Percentiles rank a stretch among this genome's conserved stretches.
phyloP scores from a whole-genome alignment of 108 stramenopile genomes.

The Discostella stelligeroides region DNA sequence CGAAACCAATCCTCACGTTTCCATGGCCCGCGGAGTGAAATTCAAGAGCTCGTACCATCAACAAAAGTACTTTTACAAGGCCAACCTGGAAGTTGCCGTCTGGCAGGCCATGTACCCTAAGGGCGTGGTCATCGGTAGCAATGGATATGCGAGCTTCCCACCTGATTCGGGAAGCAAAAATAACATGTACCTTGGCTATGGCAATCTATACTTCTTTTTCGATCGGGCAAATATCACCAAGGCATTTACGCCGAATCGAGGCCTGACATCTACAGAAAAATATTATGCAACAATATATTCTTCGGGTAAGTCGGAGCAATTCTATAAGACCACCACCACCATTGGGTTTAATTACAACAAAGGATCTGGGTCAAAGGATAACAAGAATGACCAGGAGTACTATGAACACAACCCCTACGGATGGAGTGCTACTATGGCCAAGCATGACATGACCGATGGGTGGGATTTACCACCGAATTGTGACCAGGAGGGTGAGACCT shows the following conservation, averaged over 20 bases:
- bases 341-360: constrained; percentile 69
- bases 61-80: constrained; percentile 68
- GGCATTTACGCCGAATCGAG: constrained; percentile 73
- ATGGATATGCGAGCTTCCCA: constrained; percentile 84
- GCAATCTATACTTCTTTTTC: constrained; percentile 92
- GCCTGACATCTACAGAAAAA: constrained; percentile 58
- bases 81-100: constrained; percentile 87
- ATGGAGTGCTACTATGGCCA: constrained; percentile 78
- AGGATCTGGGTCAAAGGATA: constrained; percentile 28
- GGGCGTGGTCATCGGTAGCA: constrained; percentile 81
- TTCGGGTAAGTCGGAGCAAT: constrained; percentile 40
- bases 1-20: constrained; percentile 91
- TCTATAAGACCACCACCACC: constrained; percentile 60
- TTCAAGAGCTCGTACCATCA: constrained; percentile 82
- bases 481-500: constrained; percentile 86
- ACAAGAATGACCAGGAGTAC: constrained; percentile 42
- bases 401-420: constrained; percentile 86
- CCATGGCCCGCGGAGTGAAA: constrained; percentile 90
- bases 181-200: constrained; percentile 81
- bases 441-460: constrained; percentile 91
- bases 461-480: constrained; percentile 91
- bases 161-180: constrained; percentile 61
- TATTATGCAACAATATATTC: constrained; percentile 77
- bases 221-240: constrained; percentile 91
- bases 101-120: constrained; percentile 94